Base-by-base conservation (phyloP, 2,329 filamentous ascomycete species). In the Aspergillus flavus region DNA sequence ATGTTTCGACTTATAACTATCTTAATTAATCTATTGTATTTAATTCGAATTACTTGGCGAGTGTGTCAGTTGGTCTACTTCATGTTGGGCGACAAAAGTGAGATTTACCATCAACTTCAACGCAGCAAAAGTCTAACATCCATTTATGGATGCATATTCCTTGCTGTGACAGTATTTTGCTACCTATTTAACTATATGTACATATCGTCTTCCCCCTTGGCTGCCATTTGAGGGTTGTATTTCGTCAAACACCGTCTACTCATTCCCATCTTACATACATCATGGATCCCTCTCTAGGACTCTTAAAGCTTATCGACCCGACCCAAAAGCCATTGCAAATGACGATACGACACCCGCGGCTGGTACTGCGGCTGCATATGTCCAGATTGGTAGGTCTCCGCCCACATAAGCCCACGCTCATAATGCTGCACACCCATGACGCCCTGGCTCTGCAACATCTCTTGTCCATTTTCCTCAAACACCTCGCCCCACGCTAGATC, bases 331-430 rank as follows among this genome's bases (percentile, higher is more conserved):
- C 74, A 78, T 50, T 76, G 65, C 30, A 95, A 74, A 66, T 92
- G 89, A 34, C 91, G 82, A 73, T 91, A 92, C 0, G 89, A 83
- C 0, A 87, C 88, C 16, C 83, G 84, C 0, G 91, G 89, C 57
- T 89, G 86, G 71, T 91, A 93, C 76, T 91, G 86, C 0, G 85
- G 85, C 68, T 76, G 69, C 76, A 78, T 78, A 34, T 78, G 76
- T n/a, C 76, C 76, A 28, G 72, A 72, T 69, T 74, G 72, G 59
- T 66, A 76, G 11, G 71, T 76, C 68, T 78, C 66, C 1, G 89
- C 87, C 71, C 87, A 92, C 0, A 92, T 95, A 46, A 96, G 79
- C 0, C 91, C 91, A 52, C 93, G 84, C 82, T 96, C 93, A 0
- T 87, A 89, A 69, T 91, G 87, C 45, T 86, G 85, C 0, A 87